phyloP scores from a whole-genome alignment of 1,284 basidiomycete genomes.

The Cryptococcus amylolentus region DNA sequence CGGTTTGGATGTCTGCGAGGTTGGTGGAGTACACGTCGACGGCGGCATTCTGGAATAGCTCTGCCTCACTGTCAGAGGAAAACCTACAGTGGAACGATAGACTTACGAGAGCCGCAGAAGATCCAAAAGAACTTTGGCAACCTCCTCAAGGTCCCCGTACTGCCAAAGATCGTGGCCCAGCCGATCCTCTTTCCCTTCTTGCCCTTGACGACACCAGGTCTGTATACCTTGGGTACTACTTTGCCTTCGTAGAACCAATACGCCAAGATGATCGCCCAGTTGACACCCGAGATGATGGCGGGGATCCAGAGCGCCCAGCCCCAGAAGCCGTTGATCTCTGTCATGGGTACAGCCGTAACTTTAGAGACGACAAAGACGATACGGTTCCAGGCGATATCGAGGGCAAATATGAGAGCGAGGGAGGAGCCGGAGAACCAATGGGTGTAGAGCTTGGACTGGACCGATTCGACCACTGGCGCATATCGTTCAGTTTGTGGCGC shows the following conservation, averaged over 20 bases:
- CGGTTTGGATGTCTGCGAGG: slow-evolving; percentile 49
- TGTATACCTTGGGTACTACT: slow-evolving; percentile 36
- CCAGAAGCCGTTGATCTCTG: slow-evolving; percentile 43
- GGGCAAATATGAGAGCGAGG: slow-evolving; percentile 32
- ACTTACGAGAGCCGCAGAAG: slow-evolving; percentile 30
- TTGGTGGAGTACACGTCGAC: slow-evolving; percentile 47
- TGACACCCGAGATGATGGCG: slow-evolving; percentile 33
- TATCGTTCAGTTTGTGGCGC: not conserved
- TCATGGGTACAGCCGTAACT: slow-evolving; percentile 44
- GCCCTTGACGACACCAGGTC: slow-evolving; percentile 26
- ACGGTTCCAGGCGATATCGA: slow-evolving; percentile 40
- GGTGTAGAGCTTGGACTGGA: slow-evolving; percentile 41
- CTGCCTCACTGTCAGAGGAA: slow-evolving; percentile 2
- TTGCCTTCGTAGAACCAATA: slow-evolving; percentile 44
- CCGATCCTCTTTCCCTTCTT: slow-evolving; percentile 19
- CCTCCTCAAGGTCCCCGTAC: slow-evolving; percentile 10
- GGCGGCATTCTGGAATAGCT: slow-evolving; percentile 45
- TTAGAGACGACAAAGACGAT: slow-evolving; percentile 34
- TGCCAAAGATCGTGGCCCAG: slow-evolving; percentile 17
- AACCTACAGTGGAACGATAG: slow-evolving; percentile 1
- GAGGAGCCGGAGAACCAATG: slow-evolving; percentile 40
- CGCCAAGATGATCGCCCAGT: slow-evolving; percentile 29
- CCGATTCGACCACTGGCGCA: slow-evolving; percentile 30
- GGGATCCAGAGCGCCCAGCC: slow-evolving; percentile 50
- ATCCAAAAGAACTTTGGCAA: slow-evolving; percentile 43